Evolutionary conservation across 2,329 filamentous ascomycete genomes (phyloP).

Genomic region (Aspergillus sp.): DNA sequence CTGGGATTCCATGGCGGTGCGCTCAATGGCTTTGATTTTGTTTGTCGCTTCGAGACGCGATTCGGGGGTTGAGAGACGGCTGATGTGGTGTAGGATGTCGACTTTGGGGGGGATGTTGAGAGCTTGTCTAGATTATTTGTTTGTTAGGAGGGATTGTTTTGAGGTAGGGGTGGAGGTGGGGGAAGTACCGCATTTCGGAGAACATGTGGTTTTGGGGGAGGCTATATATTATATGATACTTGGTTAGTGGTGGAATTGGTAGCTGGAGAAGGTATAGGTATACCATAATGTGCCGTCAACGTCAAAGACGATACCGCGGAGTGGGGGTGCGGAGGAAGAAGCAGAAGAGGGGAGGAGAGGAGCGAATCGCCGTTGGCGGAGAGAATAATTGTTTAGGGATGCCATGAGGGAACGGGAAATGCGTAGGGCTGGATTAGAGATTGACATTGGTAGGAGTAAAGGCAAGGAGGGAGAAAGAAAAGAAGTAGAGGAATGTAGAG

Average conservation of each 20-base stretch:
- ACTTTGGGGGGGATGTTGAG: conserved; percentile 70
- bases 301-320: conserved; percentile 76
- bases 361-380: conserved; percentile 51
- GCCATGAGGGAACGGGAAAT: conserved; percentile 21
- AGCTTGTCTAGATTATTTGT: conserved; percentile 46
- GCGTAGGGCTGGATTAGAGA: conserved; percentile 3
- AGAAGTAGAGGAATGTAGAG: not conserved
- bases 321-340: conserved; percentile 40
- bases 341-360: conserved; percentile 46
- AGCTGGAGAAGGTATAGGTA: conserved; percentile 32
- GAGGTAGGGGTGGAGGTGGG: not conserved
- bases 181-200: conserved; percentile 69
- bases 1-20: conserved; percentile 76
- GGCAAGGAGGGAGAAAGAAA: not conserved
- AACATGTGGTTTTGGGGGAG: conserved; percentile 97
- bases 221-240: conserved; percentile 48
- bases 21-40: conserved; percentile 77
- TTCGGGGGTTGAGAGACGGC: conserved; percentile 64
- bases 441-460: not conserved
- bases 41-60: conserved; percentile 67
- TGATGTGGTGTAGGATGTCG: conserved; percentile 90
- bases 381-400: conserved; percentile 22
- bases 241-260: not conserved
- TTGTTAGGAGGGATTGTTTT: not conserved
- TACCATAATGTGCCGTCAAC: conserved; percentile 94